Evolutionary conservation across 305 asterid genomes (phyloP).

Genomic region (Fraxinus albicans): DNA sequence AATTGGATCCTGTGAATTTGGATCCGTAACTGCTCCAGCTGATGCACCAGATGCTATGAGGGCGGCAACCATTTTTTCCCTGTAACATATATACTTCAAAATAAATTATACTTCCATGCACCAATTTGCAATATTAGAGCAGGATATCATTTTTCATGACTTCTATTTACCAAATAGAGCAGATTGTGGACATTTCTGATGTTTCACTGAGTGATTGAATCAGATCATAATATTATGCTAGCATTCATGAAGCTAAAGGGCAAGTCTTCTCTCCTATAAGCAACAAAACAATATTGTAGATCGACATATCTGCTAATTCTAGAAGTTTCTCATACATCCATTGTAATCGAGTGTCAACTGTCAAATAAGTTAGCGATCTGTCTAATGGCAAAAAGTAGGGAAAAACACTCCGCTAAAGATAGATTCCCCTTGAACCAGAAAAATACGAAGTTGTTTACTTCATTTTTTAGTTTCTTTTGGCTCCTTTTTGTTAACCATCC

Average conservation of each 20-base stretch:
- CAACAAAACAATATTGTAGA: neutral
- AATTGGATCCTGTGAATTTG: constrained; percentile 62
- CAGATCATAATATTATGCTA: neutral
- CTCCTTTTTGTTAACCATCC: neutral
- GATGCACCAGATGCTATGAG: constrained; percentile 95
- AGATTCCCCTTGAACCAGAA: neutral
- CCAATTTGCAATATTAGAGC: neutral
- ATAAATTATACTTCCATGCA: neutral
- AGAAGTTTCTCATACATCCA: neutral
- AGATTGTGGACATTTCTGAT: neutral
- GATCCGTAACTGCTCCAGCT: constrained; percentile 93
- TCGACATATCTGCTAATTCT: neutral
- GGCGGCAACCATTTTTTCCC: constrained; percentile 96
- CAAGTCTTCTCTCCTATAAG: neutral
- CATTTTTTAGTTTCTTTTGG: neutral
- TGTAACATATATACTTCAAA: constrained; percentile 32
- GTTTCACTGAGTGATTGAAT: neutral
- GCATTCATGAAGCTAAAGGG: neutral
- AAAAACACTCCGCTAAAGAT: neutral
- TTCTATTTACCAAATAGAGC: neutral
- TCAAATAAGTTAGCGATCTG: neutral
- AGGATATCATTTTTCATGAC: neutral
- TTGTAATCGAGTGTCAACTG: neutral
- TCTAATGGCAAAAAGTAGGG: neutral
- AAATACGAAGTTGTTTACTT: neutral